phyloP scores from a whole-genome alignment of 2,329 filamentous ascomycete species.

The Sporothrix protearum region DNA sequence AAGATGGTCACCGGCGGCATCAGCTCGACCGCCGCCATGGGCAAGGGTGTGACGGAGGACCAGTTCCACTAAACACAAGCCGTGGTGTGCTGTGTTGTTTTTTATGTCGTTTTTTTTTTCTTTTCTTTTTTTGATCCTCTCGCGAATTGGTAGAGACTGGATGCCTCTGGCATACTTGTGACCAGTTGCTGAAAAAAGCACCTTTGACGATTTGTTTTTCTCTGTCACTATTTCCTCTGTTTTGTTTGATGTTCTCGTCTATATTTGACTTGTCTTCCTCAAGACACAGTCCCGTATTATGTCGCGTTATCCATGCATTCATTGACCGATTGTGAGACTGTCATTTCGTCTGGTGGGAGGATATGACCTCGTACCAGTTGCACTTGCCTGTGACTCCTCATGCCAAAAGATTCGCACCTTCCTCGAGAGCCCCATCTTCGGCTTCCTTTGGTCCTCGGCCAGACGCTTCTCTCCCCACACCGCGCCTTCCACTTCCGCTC shows the following conservation, averaged over 20 bases:
- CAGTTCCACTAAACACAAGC: conserved; percentile 66
- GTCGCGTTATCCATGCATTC: neutral
- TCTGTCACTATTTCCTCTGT: neutral
- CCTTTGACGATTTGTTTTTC: conserved; percentile 4
- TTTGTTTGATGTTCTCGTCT: neutral
- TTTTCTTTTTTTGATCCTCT: neutral
- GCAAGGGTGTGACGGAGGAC: conserved; percentile 94
- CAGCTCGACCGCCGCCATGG: conserved; percentile 91
- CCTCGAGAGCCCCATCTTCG: neutral
- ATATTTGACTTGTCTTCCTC: neutral
- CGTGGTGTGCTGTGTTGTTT: no score
- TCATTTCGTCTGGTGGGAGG: neutral
- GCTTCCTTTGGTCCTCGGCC: neutral
- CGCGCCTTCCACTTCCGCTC: neutral
- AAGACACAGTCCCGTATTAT: conserved; percentile 5
- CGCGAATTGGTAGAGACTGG: neutral
- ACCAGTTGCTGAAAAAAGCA: conserved; percentile 17
- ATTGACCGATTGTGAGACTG: neutral
- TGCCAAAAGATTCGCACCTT: neutral
- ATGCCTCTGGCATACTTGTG: conserved; percentile 1
- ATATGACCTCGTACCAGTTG: no score
- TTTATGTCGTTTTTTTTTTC: no score
- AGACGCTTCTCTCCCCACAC: neutral
- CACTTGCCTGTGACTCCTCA: neutral
- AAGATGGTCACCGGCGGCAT: conserved; percentile 97